A percentile compares a stretch with the other conserved stretches of the same genome.
These are phyloP conservation scores for Wakefieldia striispora DNA, from an alignment of 768 basidiomycete genomes.

Conservation along the genomic window DNA sequence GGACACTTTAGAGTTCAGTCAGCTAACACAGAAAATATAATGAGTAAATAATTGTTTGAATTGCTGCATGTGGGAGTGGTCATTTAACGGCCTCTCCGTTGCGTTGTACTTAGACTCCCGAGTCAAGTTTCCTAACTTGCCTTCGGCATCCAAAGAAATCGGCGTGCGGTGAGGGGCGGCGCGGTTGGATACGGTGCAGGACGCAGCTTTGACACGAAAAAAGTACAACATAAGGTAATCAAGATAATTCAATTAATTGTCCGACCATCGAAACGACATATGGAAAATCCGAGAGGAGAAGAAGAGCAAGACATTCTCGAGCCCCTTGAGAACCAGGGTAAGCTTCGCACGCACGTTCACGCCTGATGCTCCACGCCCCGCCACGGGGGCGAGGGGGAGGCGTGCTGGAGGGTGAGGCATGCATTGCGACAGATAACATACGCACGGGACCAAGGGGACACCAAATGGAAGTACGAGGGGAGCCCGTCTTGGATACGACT, in stretches of 20 bases:
- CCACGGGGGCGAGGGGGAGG: conserved; percentile 15
- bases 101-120: no score
- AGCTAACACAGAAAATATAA: no score
- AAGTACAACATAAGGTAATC: background rate
- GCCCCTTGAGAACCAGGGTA: conserved; percentile 12
- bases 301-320: conserved; percentile 7
- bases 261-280: background rate
- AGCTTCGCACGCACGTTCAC: conserved; percentile 30
- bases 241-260: conserved; percentile 4
- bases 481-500: no score
- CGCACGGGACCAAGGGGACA: background rate
- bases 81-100: no score
- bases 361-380: conserved; percentile 17
- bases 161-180: background rate
- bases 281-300: conserved; percentile 8
- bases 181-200: background rate
- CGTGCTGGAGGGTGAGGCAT: conserved; percentile 7
- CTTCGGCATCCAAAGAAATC: background rate
- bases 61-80: no score
- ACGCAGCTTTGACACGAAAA: background rate
- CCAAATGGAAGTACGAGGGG: no score
- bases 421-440: background rate
- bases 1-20: no score
- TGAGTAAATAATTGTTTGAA: no score
- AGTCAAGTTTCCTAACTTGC: no score